These are phyloP conservation scores for Verticillium dahliae DNA, from an alignment of 2,329 filamentous ascomycete genomes.

Conservation along the genomic window DNA sequence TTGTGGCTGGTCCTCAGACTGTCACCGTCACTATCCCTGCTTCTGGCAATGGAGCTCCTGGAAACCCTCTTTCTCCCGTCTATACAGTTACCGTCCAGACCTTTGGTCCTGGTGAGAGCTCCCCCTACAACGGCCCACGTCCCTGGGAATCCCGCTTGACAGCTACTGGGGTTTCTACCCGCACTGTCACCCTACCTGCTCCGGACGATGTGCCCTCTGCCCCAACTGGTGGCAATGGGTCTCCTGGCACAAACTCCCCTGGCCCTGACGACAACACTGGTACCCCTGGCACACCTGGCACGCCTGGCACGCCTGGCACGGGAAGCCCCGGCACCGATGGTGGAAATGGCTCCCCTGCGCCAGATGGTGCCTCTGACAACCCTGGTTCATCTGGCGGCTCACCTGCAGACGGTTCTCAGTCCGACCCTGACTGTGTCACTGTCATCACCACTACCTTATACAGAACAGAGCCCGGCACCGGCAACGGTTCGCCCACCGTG, in stretches of 20 bases:
- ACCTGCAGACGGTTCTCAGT: neutral
- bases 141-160: slow-evolving; percentile 9
- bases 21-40: slow-evolving; percentile 6
- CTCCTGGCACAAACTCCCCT: neutral
- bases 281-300: neutral
- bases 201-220: slow-evolving; percentile 3
- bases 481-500: neutral
- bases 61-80: slow-evolving; percentile 9
- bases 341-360: neutral
- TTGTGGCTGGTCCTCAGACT: slow-evolving; percentile 5
- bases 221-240: neutral
- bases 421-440: slow-evolving; percentile 1
- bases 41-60: slow-evolving; percentile 8
- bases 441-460: slow-evolving; percentile 7
- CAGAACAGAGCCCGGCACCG: neutral
- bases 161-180: neutral
- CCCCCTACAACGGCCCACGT: slow-evolving; percentile 12
- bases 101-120: slow-evolving; percentile 11
- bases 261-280: neutral
- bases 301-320: neutral
- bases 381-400: neutral
- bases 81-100: slow-evolving; percentile 11
- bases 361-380: neutral
- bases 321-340: neutral
- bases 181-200: slow-evolving; percentile 13